Percentiles rank a stretch among this genome's conserved stretches.
Conservation (phyloP, 495 filamentous ascomycete species). For the Tuber aestivum region DNA sequence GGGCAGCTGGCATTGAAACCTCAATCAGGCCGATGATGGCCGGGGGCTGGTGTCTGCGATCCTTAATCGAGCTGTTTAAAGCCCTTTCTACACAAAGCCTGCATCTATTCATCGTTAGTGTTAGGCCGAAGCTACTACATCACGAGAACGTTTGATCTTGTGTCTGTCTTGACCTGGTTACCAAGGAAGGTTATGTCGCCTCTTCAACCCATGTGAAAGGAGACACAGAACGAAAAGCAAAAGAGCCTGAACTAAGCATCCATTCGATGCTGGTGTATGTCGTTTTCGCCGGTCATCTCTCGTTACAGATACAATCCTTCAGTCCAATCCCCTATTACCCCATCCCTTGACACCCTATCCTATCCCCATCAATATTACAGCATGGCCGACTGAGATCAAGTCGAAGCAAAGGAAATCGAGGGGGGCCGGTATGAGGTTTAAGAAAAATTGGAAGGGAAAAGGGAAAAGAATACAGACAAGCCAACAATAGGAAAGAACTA, state of each 20-base stretch:
- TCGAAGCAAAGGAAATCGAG: neutral
- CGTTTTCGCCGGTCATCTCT: neutral
- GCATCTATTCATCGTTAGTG: neutral
- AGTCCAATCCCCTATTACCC: neutral
- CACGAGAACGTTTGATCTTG: neutral
- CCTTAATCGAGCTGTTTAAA: neutral
- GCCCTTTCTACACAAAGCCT: neutral
- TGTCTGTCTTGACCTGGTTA: neutral
- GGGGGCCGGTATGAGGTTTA: neutral
- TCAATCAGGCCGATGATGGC: neutral
- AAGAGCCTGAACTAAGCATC: neutral
- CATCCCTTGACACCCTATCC: neutral
- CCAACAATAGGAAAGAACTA: neutral
- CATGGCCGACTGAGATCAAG: neutral
- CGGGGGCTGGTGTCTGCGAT: neutral
- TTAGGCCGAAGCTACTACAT: neutral
- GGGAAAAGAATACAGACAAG: neutral
- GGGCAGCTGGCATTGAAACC: neutral
- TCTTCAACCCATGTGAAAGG: neutral
- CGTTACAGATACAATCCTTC: neutral
- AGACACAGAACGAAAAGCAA: neutral
- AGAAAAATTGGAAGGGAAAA: neutral
- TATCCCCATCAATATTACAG: neutral
- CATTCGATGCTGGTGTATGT: neutral
- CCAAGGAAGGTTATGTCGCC: neutral